Evolutionary conservation across 768 basidiomycete species (phyloP), one percentile per base, ranked within the genome.

Genomic region (Nidula microcarpa): DNA sequence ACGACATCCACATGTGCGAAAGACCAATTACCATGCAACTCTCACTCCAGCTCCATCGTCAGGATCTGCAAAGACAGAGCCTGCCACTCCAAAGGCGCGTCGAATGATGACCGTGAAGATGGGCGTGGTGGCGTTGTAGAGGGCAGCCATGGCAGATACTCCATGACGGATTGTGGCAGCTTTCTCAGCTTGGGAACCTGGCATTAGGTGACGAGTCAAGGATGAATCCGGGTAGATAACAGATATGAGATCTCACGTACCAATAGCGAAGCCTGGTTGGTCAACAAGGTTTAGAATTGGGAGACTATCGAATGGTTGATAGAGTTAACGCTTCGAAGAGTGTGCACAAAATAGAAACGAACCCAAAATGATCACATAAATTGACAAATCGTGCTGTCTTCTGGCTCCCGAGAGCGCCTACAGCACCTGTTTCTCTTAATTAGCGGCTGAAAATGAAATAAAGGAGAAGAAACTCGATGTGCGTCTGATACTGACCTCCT

Each of bases 351-450:
- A 18, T 33, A 13, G 33, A 47, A 32, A 33, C 62, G 18, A 53
- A 74, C 73, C 71, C 63, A 46, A 75, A 74, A 49, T 75, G 73
- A 52, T 73, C 66, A 55, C 73, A 74, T n/a, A 74, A 59, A 30
- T 60, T 72, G 6, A 64, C 56, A 50, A 75, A 75, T 46, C 70
- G 62, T 0, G 70, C 59, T n/a, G 68, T 65, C 47, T 74, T 74
- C 53, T 73, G 73, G 52, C 69, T 70, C 6, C 71, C 73, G 16
- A 71, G 54, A 0, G 73, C 71, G 55, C 72, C 71, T 34, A 74
- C 71, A 1, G 70, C 73, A 52, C 73, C 73, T 74, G 39, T 4
- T 33, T 30, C 16, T 41, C 39, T 41, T 23, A 33, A 23, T 49
- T 1, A 7, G 36, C 17, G 11, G 9, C n/a, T n/a, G 11, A 17